Conservation (phyloP, 768 basidiomycete genomes). For the Atractiella rhizophila region DNA sequence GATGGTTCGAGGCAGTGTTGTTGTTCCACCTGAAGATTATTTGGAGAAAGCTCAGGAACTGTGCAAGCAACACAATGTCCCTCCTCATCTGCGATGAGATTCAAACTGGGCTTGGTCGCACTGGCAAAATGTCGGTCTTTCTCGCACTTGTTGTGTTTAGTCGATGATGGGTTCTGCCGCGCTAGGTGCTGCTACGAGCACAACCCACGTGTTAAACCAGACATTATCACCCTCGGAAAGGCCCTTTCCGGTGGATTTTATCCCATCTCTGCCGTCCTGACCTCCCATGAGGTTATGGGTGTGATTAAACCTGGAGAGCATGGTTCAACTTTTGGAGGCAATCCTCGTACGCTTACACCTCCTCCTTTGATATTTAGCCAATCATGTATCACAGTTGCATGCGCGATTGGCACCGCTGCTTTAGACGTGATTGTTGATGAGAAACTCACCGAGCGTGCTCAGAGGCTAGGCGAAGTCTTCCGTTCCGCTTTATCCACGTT, state of each 20-base stretch:
- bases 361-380: not conserved
- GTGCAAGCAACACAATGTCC: conserved; percentile 69
- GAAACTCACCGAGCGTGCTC: conserved; percentile 53
- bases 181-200: conserved; percentile 50
- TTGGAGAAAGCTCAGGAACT: conserved; percentile 46
- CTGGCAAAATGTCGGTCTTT: conserved; percentile 46
- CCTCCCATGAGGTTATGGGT: conserved; percentile 75
- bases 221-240: conserved; percentile 80
- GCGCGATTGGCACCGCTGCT: conserved; percentile 84
- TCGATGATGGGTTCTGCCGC: not conserved
- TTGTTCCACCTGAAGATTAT: conserved; percentile 75
- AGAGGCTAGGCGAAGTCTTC: conserved; percentile 55
- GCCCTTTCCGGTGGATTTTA: conserved; percentile 93
- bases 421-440: conserved; percentile 76
- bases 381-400: conserved; percentile 55
- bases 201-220: conserved; percentile 54
- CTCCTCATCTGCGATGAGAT: conserved; percentile 97
- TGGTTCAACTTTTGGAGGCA: conserved; percentile 82
- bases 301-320: conserved; percentile 88
- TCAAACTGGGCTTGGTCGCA: conserved; percentile 81
- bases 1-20: conserved; percentile 42
- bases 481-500: conserved; percentile 28
- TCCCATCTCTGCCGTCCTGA: conserved; percentile 83
- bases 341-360: no score
- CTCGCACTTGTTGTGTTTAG: not conserved